Evolutionary conservation across 1,284 basidiomycete species (phyloP).

Genomic region (Gomphus sp.): DNA sequence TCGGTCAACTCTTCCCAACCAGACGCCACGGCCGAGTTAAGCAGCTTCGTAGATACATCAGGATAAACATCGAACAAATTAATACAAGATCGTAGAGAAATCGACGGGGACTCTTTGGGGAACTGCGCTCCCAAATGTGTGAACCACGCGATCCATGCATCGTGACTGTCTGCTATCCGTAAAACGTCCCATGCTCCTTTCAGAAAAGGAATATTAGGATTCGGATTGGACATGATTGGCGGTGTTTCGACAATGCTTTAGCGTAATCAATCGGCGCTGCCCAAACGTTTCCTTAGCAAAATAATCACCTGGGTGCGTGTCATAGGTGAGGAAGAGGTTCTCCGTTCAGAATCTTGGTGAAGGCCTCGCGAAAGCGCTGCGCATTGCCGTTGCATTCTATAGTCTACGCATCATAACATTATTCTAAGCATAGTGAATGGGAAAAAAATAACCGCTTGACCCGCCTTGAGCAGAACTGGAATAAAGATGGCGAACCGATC

Average conservation of each 20-base stretch:
- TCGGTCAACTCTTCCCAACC: slow-evolving; percentile 52
- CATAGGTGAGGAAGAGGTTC: not conserved
- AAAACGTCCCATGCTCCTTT: slow-evolving; percentile 28
- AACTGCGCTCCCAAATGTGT: slow-evolving; percentile 44
- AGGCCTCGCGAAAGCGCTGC: not conserved
- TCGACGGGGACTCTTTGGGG: slow-evolving; percentile 48
- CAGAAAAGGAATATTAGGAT: slow-evolving; percentile 37
- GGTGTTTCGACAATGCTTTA: not conserved
- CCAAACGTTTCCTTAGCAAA: not conserved
- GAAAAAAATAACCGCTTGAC: not conserved
- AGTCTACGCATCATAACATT: not conserved
- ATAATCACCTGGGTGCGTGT: not conserved
- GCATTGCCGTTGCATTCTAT: not conserved
- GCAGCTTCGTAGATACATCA: slow-evolving; percentile 36
- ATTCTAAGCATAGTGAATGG: not conserved
- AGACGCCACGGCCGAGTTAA: slow-evolving; percentile 53
- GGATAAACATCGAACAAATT: slow-evolving; percentile 45
- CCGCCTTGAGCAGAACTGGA: slow-evolving; percentile 42
- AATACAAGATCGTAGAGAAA: slow-evolving; percentile 52
- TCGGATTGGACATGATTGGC: not conserved
- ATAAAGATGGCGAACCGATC: slow-evolving; percentile 49
- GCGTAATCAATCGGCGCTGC: not conserved
- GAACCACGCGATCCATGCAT: slow-evolving; percentile 53
- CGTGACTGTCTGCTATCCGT: slow-evolving; percentile 28
- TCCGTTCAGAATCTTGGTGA: not conserved